Evolutionary conservation across 345 rosid genomes (phyloP), one percentile per base, ranked within the genome.

Genomic region (Citrus maxima): DNA sequence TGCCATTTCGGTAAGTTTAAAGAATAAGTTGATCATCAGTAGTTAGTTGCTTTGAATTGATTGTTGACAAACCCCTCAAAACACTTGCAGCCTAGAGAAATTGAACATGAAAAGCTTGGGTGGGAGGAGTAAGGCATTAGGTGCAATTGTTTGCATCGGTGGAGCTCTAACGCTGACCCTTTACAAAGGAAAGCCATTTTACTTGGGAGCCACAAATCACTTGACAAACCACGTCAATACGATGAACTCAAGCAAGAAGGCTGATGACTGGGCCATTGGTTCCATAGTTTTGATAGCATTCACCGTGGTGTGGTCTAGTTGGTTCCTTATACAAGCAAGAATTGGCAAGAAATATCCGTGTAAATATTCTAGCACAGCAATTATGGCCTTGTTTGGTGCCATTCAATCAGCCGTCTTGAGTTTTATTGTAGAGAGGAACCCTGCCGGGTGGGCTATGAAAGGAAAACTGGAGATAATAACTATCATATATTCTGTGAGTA

Each of bases 281-380:
- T 86, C 89, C 37, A 5, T 86, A 9, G 46, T 83, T 73, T 67
- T 90, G 76, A 55, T 80, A 37, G 78, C 71, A 7, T 87, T 88
- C 69, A 60, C 77, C 49, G 0, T 56, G 35, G 42, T 87, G 51
- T 90, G 86, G 80, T 73, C 88, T 66, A 83, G 83, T 5, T 91
- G 93, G 93, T 85, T 88, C 83, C 81, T 91, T 40, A 66, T 88
- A 59, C 91, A 91, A 82, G 85, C 89, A 73, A 86, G 77, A 13
- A 85, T 88, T 64, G 86, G 90, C 68, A 76, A 46, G 79, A 83
- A 49, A 10, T 90, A 82, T 67, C 92, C 95, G 4, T 86, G 84
- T 76, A 89, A 86, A 61, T 91, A 88, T 78, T 89, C 95, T 2
- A 86, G 90, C 84, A 89, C 93, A 2, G 89, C 92, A 18, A 77